Conservation (phyloP, 208 protist species). For the Crithidia brevicula region DNA sequence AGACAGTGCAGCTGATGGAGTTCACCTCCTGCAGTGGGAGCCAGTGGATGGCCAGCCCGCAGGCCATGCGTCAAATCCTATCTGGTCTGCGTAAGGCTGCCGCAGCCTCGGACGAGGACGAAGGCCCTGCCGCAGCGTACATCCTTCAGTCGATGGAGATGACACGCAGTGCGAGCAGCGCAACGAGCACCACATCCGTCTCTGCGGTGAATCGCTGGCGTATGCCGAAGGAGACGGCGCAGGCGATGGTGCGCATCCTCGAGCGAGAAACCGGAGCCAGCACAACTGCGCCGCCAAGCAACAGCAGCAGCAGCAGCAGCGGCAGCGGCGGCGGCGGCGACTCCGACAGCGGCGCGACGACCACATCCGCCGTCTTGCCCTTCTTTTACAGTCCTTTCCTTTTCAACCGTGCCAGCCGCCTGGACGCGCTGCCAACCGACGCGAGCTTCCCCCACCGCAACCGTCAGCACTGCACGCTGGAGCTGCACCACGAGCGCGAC, state of each 20-base stretch:
- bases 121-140: constrained; percentile 20
- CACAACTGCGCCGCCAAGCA: constrained; percentile 4
- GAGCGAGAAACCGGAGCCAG: constrained; percentile 14
- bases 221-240: constrained; percentile 38
- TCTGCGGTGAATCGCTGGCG: constrained; percentile 44
- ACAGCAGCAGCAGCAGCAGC: not conserved
- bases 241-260: constrained; percentile 39
- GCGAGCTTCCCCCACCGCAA: constrained; percentile 31
- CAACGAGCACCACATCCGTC: constrained; percentile 23
- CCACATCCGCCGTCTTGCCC: constrained; percentile 12
- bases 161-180: constrained; percentile 17
- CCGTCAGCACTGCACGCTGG: constrained; percentile 52
- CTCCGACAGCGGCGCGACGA: constrained; percentile 1
- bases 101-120: not conserved
- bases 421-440: constrained; percentile 27
- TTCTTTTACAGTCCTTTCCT: constrained; percentile 69
- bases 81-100: constrained; percentile 17
- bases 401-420: constrained; percentile 45
- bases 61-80: constrained; percentile 35
- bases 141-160: constrained; percentile 47
- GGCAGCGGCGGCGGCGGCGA: not conserved
- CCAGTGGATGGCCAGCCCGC: constrained; percentile 66
- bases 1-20: constrained; percentile 58
- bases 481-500: constrained; percentile 50
- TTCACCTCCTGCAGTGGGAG: constrained; percentile 56